Evolutionary conservation across 768 basidiomycete genomes (phyloP), one percentile per base, ranked within the genome.

Genomic region (Gelatoporia subvermispora): DNA sequence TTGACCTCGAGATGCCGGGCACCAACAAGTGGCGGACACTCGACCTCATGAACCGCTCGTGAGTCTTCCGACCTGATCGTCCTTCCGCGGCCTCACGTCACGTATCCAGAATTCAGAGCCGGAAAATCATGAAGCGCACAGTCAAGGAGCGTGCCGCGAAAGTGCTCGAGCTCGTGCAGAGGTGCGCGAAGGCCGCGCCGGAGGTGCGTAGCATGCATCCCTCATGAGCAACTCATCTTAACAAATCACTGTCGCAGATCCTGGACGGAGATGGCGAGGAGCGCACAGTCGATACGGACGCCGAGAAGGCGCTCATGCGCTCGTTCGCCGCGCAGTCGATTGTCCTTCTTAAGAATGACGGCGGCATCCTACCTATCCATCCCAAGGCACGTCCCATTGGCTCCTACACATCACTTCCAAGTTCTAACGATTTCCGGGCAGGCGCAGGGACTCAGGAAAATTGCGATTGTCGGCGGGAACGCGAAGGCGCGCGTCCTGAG

Each of bases 1-100:
- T 89, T 20, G 84, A 89, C 59, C 75, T 91, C 34, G 86, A 88
- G 61, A 88, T 88, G 85, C 86, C 85, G 0, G 87, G 88, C 2
- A 67, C 68, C 13, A 82, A 83, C 65, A 86, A 88, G 54, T 88
- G 85, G 87, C 75, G 87, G 7, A 79, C 77, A 0, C 71, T 82
- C n/a, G 81, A 84, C 50, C 73, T 81, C 28, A 76, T 88, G 56
- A 79, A 78, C 53, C 74, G 84, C 21, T 77, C 74, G 51, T 61
- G 44, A 36, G 56, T 52, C 9, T 21, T 17, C 18, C 31, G 3
- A 20, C 15, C 17, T 24, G n/a, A 1, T 24, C 13, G 17, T 22
- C n/a, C 9, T 35, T 18, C 13, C 10, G 24, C 18, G 23, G 13
- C 7, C 20, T 41, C 1, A 36, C 16, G 2, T 16, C 2, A 20